Evolutionary conservation across 2,329 filamentous ascomycete species (phyloP), one percentile per base, ranked within the genome.

Genomic region (Botrytis squamosa): DNA sequence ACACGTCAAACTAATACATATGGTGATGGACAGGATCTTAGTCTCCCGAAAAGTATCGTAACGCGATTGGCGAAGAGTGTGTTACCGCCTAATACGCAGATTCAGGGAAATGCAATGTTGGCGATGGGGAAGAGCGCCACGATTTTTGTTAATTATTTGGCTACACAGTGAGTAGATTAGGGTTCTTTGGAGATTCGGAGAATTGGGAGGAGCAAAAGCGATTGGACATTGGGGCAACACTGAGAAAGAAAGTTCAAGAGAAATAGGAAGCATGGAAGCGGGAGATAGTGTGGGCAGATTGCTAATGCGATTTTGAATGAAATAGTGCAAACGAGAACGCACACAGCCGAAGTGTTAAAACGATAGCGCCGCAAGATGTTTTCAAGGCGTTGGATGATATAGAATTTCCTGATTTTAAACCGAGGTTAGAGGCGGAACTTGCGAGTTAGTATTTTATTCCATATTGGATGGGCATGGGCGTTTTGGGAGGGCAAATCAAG

Each of bases 61-160:
- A 92, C 92, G 71, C 87, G 93, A 71, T 86, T 96, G 49, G 92
- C 92, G 59, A 95, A 95, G 84, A 91, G 92, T 59, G 92, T 93
- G 9, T 85, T 96, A 8, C 93, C 93, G 0, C 87, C 92, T 9
- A 94, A 94, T 81, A 95, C 93, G 8, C 92, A 94, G 82, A 93
- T 95, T 67, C 92, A 95, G 81, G 93, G 91, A 80, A 94, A 94
- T 84, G 93, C 93, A 60, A 88, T 95, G 72, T 83, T 93, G 70
- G 93, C 93, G 16, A 87, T 96, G 84, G 92, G 89, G 77, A 95
- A 95, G 83, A 92, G 92, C 82, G 91, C 93, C 12, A 95, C 92
- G 1, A 90, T 96, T 0, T 96, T 96, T 80, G 91, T 96, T 78
- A 95, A 89, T 83, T 93, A 95, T 81, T 85, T 96, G 46, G 91